Evolutionary conservation across 257 asterid genomes (phyloP), one percentile per base, ranked within the genome.

Genomic region (Solanum paucissectum): DNA sequence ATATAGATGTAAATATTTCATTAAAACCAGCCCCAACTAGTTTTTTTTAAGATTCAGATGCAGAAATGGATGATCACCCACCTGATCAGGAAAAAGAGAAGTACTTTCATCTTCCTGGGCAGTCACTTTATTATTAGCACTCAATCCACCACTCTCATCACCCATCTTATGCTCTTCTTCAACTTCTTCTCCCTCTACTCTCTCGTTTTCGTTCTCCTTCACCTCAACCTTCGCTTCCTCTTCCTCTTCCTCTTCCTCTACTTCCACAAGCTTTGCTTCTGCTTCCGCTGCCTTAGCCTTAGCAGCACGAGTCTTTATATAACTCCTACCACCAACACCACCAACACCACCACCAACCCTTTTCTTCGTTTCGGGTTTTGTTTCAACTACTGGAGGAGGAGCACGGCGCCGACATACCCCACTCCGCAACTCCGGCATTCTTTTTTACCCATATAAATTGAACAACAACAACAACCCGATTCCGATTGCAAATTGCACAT

Each of bases 71-170:
- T 29, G 37, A 68, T 81, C 68, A 46, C 25, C 33, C 3, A 92
- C 94, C 93, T 86, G 90, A 18, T 90, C 93, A 44, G 94, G 94
- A 33, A 92, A 90, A 4, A 89, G 84, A 7, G 90, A n/a, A 72
- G 84, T 84, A 5, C 29, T 34, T 16, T 83, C 91, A 55, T 90
- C 92, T 23, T 90, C 92, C 66, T 89, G 91, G 38, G 60, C 94
- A 12, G 90, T 89, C 40, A 37, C 91, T 86, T 88, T 88, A 62
- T 87, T 90, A 83, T 92, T 90, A 77, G 90, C 94, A 91, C 94
- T 92, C 88, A 89, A 74, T 0, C 92, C 92, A 34, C 92, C 93
- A 86, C 93, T 92, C 69, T 82, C 88, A 62, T 92, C 94, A 82
- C 84, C 93, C 94, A 92, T 92, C 52, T 87, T 60, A 55, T 52